A percentile compares a stretch with the other conserved stretches of the same genome.
phyloP scores from a whole-genome alignment of 495 filamentous ascomycete genomes.

The Margaritispora aquatica region DNA sequence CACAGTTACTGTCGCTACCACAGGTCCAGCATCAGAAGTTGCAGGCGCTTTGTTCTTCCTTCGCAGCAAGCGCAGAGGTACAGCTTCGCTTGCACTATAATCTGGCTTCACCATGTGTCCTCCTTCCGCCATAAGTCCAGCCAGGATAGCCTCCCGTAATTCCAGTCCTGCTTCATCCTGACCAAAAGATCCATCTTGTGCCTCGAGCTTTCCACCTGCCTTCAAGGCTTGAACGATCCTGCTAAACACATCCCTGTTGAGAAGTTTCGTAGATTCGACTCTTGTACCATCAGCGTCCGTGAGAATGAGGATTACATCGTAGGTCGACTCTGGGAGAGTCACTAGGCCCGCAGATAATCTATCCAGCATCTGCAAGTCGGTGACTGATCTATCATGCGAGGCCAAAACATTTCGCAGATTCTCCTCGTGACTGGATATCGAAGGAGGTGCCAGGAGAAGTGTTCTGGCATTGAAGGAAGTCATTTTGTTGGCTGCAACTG shows the following conservation, averaged over 20 bases:
- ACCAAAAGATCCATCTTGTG: constrained; percentile 59
- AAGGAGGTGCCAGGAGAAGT: constrained; percentile 49
- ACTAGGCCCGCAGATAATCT: constrained; percentile 81
- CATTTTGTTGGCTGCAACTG: constrained; percentile 16
- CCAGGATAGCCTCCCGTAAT: constrained; percentile 68
- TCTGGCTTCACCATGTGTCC: constrained; percentile 69
- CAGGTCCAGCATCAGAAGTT: constrained; percentile 16
- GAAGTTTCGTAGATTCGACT: constrained; percentile 51
- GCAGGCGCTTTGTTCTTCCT: constrained; percentile 53
- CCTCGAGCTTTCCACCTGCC: constrained; percentile 59
- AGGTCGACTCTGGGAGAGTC: constrained; percentile 65
- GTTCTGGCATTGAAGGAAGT: constrained; percentile 27
- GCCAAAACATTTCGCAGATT: constrained; percentile 37
- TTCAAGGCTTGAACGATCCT: constrained; percentile 63
- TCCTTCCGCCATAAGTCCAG: constrained; percentile 62
- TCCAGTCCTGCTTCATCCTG: constrained; percentile 32
- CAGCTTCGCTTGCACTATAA: constrained; percentile 52
- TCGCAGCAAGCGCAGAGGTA: constrained; percentile 64
- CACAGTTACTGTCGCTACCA: constrained; percentile 16
- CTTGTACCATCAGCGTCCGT: constrained; percentile 61
- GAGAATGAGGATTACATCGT: constrained; percentile 82
- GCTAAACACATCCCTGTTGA: constrained; percentile 61
- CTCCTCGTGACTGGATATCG: constrained; percentile 42
- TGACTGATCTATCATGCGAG: constrained; percentile 60
- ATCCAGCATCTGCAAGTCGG: constrained; percentile 98